These are phyloP conservation scores for Phytophthora melonis DNA, from an alignment of 352 stramenopile species.

Conservation along the genomic window DNA sequence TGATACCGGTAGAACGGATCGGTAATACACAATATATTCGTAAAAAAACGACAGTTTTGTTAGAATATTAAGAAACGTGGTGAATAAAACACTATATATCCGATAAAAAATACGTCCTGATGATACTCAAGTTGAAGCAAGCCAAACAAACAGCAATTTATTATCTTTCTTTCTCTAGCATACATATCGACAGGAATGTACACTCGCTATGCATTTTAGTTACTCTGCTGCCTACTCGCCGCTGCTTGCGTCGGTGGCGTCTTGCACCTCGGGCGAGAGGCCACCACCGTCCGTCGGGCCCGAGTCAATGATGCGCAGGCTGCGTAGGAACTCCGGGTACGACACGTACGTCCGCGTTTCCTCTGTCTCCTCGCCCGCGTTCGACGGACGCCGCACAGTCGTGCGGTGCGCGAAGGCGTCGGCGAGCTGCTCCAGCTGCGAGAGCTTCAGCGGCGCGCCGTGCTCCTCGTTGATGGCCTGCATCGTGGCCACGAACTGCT, in stretches of 20 bases:
- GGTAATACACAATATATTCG: not conserved
- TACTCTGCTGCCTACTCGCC: not conserved
- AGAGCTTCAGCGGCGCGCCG: conserved; percentile 61
- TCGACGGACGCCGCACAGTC: conserved; percentile 38
- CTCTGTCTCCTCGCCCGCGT: conserved; percentile 32
- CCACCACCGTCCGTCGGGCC: conserved; percentile 33
- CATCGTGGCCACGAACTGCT: conserved; percentile 81
- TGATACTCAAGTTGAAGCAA: not conserved
- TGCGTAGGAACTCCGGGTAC: conserved; percentile 81
- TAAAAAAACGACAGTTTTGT: no score
- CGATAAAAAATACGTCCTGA: no score
- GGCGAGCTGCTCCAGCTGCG: conserved; percentile 73
- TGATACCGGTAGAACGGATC: not conserved
- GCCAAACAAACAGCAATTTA: not conserved
- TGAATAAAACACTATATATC: no score
- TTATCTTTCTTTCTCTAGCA: conserved; percentile 15
- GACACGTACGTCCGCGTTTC: conserved; percentile 55
- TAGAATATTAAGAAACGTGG: no score
- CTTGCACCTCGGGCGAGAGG: conserved; percentile 1
- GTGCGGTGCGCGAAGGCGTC: conserved; percentile 62
- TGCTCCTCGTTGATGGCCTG: conserved; percentile 81
- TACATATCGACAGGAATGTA: conserved; percentile 27
- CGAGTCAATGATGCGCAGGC: conserved; percentile 70
- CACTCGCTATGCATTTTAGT: not conserved
- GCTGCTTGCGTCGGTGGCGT: conserved; percentile 17